phyloP scores from a whole-genome alignment of 495 filamentous ascomycete species.

The Aspergillus bertholletiae region DNA sequence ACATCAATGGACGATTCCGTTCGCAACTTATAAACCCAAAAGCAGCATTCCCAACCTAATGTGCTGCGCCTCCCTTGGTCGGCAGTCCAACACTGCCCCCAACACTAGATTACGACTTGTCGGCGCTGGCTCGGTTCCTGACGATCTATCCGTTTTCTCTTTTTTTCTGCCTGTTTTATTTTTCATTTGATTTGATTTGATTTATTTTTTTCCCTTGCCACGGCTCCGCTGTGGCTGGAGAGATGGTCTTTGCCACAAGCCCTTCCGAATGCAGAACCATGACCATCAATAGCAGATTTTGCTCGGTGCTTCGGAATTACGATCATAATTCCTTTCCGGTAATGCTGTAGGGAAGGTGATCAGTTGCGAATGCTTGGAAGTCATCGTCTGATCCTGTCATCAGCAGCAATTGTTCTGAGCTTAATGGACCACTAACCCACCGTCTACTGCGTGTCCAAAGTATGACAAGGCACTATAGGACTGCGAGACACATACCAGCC shows the following conservation, averaged over 20 bases:
- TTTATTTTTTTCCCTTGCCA: too few species aligned
- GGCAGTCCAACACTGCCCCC: slow-evolving; percentile 1
- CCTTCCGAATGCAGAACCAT: too few species aligned
- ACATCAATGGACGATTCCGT: not conserved
- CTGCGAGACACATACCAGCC: not conserved
- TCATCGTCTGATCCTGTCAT: not conserved
- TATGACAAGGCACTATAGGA: not conserved
- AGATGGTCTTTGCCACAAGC: not conserved
- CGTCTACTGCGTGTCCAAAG: not conserved
- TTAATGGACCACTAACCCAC: not conserved
- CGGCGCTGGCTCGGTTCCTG: slow-evolving; percentile 3
- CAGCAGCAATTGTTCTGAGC: not conserved
- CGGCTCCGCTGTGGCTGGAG: slow-evolving; percentile 7
- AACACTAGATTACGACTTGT: not conserved
- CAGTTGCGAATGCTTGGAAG: not conserved
- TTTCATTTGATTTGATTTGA: too few species aligned
- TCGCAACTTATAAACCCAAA: not conserved
- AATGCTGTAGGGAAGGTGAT: not conserved
- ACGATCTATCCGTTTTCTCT: slow-evolving; percentile 1
- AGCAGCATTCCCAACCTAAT: not conserved
- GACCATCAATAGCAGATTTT: too few species aligned
- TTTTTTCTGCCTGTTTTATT: slow-evolving; percentile 1
- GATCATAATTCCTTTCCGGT: not conserved
- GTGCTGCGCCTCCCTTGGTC: not conserved
- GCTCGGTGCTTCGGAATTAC: too few species aligned